These are phyloP conservation scores for Blastomyces silverae DNA, from an alignment of 2,329 filamentous ascomycete genomes.

Conservation along the genomic window DNA sequence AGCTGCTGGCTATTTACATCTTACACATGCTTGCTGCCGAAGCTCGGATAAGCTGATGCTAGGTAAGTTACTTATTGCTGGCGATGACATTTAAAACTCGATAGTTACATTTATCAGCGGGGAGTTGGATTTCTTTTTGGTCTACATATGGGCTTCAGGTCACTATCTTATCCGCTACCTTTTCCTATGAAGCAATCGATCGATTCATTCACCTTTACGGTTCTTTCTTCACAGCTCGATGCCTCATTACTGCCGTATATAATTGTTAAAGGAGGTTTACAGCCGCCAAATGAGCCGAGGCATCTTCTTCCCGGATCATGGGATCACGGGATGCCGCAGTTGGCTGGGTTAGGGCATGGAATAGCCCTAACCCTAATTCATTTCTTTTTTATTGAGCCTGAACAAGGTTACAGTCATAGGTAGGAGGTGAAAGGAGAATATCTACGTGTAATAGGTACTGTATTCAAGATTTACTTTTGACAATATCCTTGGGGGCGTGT, in stretches of 20 bases:
- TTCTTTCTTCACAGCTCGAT: neutral
- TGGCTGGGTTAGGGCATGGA: neutral
- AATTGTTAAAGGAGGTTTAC: too few relatives aligned
- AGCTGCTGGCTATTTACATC: neutral
- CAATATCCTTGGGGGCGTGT: too few relatives aligned
- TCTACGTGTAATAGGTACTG: too few relatives aligned
- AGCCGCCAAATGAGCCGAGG: neutral
- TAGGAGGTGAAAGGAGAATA: too few relatives aligned
- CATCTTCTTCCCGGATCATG: neutral
- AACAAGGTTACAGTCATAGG: too few relatives aligned
- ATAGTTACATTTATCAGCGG: neutral
- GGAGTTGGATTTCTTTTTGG: neutral
- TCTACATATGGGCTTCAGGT: neutral
- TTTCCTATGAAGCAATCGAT: neutral
- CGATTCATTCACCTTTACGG: neutral
- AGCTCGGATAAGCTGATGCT: neutral
- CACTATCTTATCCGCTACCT: neutral
- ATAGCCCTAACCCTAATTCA: conserved; percentile 1
- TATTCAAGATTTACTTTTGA: too few relatives aligned
- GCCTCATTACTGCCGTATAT: too few relatives aligned
- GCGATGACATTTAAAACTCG: neutral
- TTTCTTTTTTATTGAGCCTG: too few relatives aligned
- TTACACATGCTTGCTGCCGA: neutral
- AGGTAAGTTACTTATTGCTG: too few relatives aligned
- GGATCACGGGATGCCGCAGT: too few relatives aligned